Conservation (phyloP, 2,329 filamentous ascomycete genomes). For the Dendryphion nanum region DNA sequence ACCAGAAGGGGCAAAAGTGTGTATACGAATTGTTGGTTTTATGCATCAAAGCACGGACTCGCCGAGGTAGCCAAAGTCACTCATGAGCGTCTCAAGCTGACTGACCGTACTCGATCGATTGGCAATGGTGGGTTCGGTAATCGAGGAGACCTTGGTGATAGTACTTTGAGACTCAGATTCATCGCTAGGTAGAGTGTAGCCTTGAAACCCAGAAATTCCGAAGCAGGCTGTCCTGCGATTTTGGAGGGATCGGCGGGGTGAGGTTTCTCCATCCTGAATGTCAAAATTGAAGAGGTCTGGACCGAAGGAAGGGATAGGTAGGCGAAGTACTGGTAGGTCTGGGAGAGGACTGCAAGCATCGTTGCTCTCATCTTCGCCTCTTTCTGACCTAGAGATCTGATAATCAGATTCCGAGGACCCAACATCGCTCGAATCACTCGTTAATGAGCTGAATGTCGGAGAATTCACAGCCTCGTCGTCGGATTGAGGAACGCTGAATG, state of each 20-base stretch:
- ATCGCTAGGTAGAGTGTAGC: slow-evolving; percentile 32
- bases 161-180: slow-evolving; percentile 25
- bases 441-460: slow-evolving; percentile 32
- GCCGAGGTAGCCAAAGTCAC: slow-evolving; percentile 1
- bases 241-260: slow-evolving; percentile 27
- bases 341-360: not conserved
- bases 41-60: not conserved
- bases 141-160: slow-evolving; percentile 14
- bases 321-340: slow-evolving; percentile 5
- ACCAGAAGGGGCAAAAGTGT: too few species aligned
- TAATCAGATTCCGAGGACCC: slow-evolving; percentile 19
- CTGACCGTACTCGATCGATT: not conserved
- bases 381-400: slow-evolving; percentile 12
- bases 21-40: too few species aligned
- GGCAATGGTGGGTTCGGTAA: not conserved
- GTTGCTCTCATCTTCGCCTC: too few species aligned
- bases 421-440: slow-evolving; percentile 27
- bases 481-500: slow-evolving; percentile 20
- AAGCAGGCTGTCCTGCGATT: slow-evolving; percentile 33
- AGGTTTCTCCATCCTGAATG: slow-evolving; percentile 19
- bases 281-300: slow-evolving; percentile 27
- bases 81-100: slow-evolving; percentile 1
- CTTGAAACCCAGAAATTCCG: slow-evolving; percentile 29
- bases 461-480: slow-evolving; percentile 29
- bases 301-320: slow-evolving; percentile 28